Evolutionary conservation across 2,329 filamentous ascomycete species (phyloP), one percentile per base, ranked within the genome.

Genomic region (Domatiomyces catenatus): DNA sequence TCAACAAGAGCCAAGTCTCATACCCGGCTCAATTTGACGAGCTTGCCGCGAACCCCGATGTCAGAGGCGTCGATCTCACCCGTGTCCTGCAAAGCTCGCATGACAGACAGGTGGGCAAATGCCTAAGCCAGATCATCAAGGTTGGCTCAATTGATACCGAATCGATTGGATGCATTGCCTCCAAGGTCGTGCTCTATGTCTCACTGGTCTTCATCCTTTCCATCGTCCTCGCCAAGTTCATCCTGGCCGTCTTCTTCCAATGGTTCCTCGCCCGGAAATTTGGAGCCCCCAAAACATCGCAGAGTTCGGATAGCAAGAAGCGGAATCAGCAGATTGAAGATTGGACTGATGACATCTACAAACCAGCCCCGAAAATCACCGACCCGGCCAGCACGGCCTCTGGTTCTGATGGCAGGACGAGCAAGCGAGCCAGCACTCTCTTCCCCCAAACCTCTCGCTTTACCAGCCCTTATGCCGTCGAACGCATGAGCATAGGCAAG

Each of bases 331-430:
- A 96, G 69, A 98, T 98, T 57, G 92, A 98, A 66, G 90, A 95
- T 61, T 98, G 92, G 92, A 84, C 83, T 12, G 86, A 96, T 57
- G 92, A 98, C 63, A 98, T 98, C 60, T 96, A 98, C 67, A 84
- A 88, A 44, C 85, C 90, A 2, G 87, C 88, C 20, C 81, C 84
- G 50, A 84, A 88, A 58, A 74, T 95, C 56, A 77, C 83, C 2
- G 92, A 94, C 60, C 71, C 83, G 43, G 77, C 79, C 52, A 83
- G 79, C 61, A 81, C 77, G 47, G 76, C 80, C 53, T 67, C 68
- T 17, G 75, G 74, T 8, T 79, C 76, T 42, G 73, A 76, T 12
- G 87, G 90, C 56, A 77, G 84, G 48, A 75, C 72, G 50, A 87
- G 76, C 75, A 94, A 90, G 71, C 83, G 90, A 58, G 77, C 75